Evolutionary conservation across 352 stramenopile species (phyloP), one percentile per base, ranked within the genome.

Genomic region (Saprolegnia diclina): DNA sequence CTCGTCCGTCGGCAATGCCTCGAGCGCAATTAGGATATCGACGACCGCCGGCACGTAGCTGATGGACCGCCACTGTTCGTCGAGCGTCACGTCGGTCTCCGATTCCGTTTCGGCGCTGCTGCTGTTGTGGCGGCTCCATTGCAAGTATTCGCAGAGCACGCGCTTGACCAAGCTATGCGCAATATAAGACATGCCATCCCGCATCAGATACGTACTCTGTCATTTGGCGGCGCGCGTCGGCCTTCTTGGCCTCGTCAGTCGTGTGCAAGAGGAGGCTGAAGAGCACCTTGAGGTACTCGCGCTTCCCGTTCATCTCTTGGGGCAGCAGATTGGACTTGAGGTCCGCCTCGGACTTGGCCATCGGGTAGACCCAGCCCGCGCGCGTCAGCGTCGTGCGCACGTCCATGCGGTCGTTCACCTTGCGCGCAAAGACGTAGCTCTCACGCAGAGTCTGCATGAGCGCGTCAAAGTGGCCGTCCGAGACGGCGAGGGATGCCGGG

Each of bases 261-360:
- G 52, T 16, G 52, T 57, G 32, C 19, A 64, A 56, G 14, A 91
- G 77, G 24, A 85, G 68, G 32, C 74, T 66, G n/a, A 90, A 88
- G 9, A 92, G 71, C 42, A 94, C 82, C 24, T 88, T 83, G 0
- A 90, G 55, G 63, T 89, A 94, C 71, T 88, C 81, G 9, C 81
- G 74, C 71, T 94, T 94, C 50, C 85, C 85, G 37, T 89, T 57
- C 11, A 94, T 75, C 77, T 94, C 85, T 35, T 94, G 85, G 2
- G 79, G 78, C 38, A 94, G 42, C 50, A 93, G 67, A 63, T 81
- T 93, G 0, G 83, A 82, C 29, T n/a, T 59, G 38, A 69, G 52
- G 26, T 21, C 63, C 9, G 13, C 35, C 32, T 57, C 52, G 24
- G 63, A 10, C 26, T 69, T 69, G 63, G 42, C 63, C 3, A 59